Evolutionary conservation across 768 basidiomycete genomes (phyloP).

Genomic region (Suillus subalutaceus): DNA sequence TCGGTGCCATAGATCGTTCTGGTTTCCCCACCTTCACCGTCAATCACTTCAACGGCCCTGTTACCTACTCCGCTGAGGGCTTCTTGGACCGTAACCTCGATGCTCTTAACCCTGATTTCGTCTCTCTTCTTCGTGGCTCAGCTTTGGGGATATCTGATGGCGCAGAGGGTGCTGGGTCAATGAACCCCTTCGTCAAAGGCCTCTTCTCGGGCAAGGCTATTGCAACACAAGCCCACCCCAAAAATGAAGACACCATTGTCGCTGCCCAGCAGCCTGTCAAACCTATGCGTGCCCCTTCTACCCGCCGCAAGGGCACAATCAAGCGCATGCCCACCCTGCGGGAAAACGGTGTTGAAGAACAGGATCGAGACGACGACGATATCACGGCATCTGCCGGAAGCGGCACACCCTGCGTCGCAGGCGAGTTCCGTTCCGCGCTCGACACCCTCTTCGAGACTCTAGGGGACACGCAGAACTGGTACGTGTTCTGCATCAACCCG

Average conservation of each 20-base stretch:
- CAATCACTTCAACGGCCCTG: slow-evolving; percentile 88
- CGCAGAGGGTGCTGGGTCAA: slow-evolving; percentile 73
- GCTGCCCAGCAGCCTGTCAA: slow-evolving; percentile 92
- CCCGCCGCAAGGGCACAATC: slow-evolving; percentile 75
- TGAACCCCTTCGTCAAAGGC: slow-evolving; percentile 89
- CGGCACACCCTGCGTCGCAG: slow-evolving; percentile 72
- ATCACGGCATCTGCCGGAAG: slow-evolving; percentile 34
- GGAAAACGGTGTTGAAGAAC: slow-evolving; percentile 37
- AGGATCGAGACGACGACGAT: slow-evolving; percentile 45
- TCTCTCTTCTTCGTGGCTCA: slow-evolving; percentile 80
- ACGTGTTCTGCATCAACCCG: slow-evolving; percentile 89
- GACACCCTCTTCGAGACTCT: slow-evolving; percentile 87
- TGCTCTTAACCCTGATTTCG: slow-evolving; percentile 90
- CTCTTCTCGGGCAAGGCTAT: slow-evolving; percentile 89
- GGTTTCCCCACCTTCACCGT: slow-evolving; percentile 89
- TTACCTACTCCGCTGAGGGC: slow-evolving; percentile 88
- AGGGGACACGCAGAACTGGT: slow-evolving; percentile 89
- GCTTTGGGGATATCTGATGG: slow-evolving; percentile 39
- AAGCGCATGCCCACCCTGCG: slow-evolving; percentile 51
- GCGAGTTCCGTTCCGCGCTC: slow-evolving; percentile 84
- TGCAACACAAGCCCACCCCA: slow-evolving; percentile 88
- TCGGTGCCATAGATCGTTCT: slow-evolving; percentile 71
- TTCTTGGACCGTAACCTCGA: slow-evolving; percentile 91
- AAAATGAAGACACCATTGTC: slow-evolving; percentile 94
- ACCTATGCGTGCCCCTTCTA: slow-evolving; percentile 93